These are phyloP conservation scores for Capsicum chinense DNA, from an alignment of 257 asterid genomes.

Conservation along the genomic window DNA sequence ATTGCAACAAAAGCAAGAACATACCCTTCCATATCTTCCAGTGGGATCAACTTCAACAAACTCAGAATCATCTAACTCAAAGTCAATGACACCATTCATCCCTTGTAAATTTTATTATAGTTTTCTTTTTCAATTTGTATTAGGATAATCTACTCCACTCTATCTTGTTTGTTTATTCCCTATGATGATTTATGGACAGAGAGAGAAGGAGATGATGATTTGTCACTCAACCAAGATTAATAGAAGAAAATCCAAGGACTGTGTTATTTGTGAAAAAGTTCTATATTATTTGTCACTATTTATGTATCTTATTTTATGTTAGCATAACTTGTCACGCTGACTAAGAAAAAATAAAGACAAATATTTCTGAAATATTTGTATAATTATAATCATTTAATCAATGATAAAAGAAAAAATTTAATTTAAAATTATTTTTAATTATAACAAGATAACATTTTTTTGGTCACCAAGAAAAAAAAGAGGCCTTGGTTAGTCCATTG, in stretches of 20 bases:
- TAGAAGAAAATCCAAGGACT: conserved; percentile 35
- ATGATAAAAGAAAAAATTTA: too few relatives aligned
- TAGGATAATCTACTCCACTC: conserved; percentile 22
- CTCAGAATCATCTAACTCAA: conserved; percentile 70
- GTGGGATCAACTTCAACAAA: conserved; percentile 94
- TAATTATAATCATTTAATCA: too few relatives aligned
- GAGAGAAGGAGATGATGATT: conserved; percentile 27
- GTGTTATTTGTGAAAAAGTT: conserved; percentile 29
- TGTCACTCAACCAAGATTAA: conserved; percentile 28
- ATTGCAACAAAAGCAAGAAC: conserved; percentile 23
- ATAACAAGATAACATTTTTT: too few relatives aligned
- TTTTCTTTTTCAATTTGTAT: not conserved
- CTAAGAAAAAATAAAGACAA: too few relatives aligned
- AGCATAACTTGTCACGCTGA: too few relatives aligned
- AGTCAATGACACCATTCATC: conserved; percentile 68
- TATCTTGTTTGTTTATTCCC: not conserved
- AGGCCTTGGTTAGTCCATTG: conserved; percentile 55
- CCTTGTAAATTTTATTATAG: not conserved
- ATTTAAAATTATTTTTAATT: too few relatives aligned
- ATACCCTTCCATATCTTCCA: conserved; percentile 96
- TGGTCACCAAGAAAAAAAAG: not conserved
- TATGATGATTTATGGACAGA: not conserved
- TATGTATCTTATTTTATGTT: too few relatives aligned
- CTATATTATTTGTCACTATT: not conserved
- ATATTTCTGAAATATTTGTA: too few relatives aligned